Conservation (phyloP, 805 yeast genomes). For the Nakazawaea holstii region DNA sequence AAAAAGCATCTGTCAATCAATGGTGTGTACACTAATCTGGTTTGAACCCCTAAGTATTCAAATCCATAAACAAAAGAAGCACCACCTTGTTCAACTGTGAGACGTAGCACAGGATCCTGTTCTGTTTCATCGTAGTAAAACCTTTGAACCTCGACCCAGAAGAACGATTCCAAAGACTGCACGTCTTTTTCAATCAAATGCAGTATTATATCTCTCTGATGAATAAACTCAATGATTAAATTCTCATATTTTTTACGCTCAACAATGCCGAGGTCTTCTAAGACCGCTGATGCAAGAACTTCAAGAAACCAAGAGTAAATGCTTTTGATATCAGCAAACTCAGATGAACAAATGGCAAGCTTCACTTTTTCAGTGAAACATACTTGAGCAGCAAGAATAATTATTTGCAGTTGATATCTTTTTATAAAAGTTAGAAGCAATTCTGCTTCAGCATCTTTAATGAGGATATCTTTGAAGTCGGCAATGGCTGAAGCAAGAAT, state of each 20-base stretch:
- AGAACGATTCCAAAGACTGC: conserved; percentile 13
- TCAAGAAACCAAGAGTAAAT: conserved; percentile 15
- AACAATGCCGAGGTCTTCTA: conserved; percentile 20
- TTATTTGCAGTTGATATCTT: conserved; percentile 49
- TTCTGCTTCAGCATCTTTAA: conserved; percentile 7
- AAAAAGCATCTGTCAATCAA: conserved; percentile 58
- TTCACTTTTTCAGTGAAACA: conserved; percentile 46
- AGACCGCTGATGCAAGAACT: conserved; percentile 26
- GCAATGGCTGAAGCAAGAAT: conserved; percentile 27
- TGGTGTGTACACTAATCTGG: conserved; percentile 72
- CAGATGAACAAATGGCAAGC: neutral
- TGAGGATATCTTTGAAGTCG: conserved; percentile 15
- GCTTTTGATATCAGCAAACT: neutral
- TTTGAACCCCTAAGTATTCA: conserved; percentile 76
- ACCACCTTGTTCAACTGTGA: conserved; percentile 49
- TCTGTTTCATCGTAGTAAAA: conserved; percentile 31
- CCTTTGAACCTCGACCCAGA: conserved; percentile 51
- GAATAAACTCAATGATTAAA: conserved; percentile 62
- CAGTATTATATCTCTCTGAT: conserved; percentile 41
- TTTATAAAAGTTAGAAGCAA: conserved; percentile 29
- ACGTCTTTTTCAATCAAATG: conserved; percentile 14
- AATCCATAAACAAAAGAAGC: conserved; percentile 60
- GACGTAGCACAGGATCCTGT: conserved; percentile 24
- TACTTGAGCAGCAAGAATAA: conserved; percentile 50
- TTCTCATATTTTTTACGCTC: conserved; percentile 46